A percentile compares a stretch with the other conserved stretches of the same genome.
Evolutionary conservation across 179 eudicot genomes (phyloP).

Genomic region (Spinacia oleracea): DNA sequence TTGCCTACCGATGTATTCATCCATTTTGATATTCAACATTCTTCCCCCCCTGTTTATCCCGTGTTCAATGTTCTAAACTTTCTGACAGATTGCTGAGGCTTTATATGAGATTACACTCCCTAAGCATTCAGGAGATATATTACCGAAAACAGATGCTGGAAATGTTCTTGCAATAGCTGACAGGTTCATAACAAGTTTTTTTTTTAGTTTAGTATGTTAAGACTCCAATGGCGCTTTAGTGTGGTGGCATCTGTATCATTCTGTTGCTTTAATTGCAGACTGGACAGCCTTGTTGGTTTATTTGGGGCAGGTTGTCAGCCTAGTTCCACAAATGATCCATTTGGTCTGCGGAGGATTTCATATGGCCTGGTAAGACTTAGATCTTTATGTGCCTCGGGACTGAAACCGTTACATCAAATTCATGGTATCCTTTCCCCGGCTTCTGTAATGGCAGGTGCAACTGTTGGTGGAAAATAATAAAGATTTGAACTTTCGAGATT

Average conservation of each 20-base stretch:
- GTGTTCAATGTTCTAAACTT: constrained; percentile 4
- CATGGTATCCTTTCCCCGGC: neutral
- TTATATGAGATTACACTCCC: constrained; percentile 94
- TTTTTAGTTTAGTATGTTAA: constrained; percentile 4
- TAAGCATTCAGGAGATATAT: constrained; percentile 84
- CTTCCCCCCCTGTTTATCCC: neutral
- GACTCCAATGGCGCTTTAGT: neutral
- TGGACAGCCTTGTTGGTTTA: constrained; percentile 97
- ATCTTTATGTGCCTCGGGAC: constrained; percentile 15
- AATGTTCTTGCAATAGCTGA: constrained; percentile 81
- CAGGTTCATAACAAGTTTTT: constrained; percentile 46
- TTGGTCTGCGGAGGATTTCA: constrained; percentile 91
- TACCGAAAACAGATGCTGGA: constrained; percentile 87
- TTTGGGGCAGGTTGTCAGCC: constrained; percentile 99
- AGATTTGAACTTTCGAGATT: constrained; percentile 68
- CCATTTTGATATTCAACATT: neutral
- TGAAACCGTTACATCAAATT: constrained; percentile 5
- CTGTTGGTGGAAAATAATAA: constrained; percentile 77
- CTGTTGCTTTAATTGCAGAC: constrained; percentile 50
- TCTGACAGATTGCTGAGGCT: constrained; percentile 82
- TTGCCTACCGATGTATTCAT: neutral
- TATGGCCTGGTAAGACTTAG: constrained; percentile 79
- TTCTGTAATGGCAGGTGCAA: constrained; percentile 62
- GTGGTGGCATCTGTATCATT: constrained; percentile 14
- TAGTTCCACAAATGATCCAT: constrained; percentile 85